Evolutionary conservation across 2,329 filamentous ascomycete genomes (phyloP), one percentile per base, ranked within the genome.

Genomic region (Corynespora cassiicola): DNA sequence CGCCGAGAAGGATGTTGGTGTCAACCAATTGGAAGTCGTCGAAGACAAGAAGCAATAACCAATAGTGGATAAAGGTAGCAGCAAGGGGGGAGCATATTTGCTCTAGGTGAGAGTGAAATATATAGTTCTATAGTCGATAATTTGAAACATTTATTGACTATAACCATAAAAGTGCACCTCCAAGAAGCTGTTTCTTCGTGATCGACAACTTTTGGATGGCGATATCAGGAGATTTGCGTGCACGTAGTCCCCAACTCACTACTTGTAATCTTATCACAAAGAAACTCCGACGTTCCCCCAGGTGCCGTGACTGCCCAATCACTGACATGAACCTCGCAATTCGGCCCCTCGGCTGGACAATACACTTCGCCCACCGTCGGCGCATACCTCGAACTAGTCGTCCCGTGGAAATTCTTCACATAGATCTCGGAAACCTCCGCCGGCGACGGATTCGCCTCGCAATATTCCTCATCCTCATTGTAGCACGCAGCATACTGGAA

Each of bases 371-470:
- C 46, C 10, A 45, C 52, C 2, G 53, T 61, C 14, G 50, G 44
- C 32, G 57, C 56, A 3, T 66, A 61, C 34, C 47, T 48, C 30
- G 63, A 65, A 35, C 52, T 56, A 32, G 58, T 61, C 0, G 61
- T 65, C 28, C 42, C 42, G 17, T 27, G 31, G 29, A 45, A 45
- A 17, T 36, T 32, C 28, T 37, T 45, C 10, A 45, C 31, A 21
- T 41, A 36, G 8, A 41, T 22, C 20, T 45, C 33, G 1, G 42
- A 25, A 22, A 41, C 17, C 23, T 45, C 22, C 6, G 31, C 42
- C 4, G 37, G 40, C 6, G 27, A 33, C 4, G 37, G 37, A 15
- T 27, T 34, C 5, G 37, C 16, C 1, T 31, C 17, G 22, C 37
- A 45, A 25, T 40, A 45, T 7, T 28, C n/a, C 1, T 21, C 37